A percentile compares a stretch with the other conserved stretches of the same genome.
Evolutionary conservation across 2,329 filamentous ascomycete species (phyloP).

Genomic region (Xylaria sp.): DNA sequence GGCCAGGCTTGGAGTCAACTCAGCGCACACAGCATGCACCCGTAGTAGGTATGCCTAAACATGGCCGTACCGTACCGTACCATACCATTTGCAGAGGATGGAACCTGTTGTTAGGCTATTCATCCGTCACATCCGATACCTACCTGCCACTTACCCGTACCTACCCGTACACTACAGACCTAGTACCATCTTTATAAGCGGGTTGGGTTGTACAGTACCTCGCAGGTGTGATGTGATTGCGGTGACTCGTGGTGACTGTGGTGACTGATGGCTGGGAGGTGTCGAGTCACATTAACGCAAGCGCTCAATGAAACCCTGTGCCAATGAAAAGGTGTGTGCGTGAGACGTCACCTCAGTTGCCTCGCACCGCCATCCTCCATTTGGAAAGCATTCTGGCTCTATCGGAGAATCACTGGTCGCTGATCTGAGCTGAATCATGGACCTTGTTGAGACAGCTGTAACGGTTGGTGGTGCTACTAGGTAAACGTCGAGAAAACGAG

Average conservation of each 20-base stretch:
- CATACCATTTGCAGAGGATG: background rate
- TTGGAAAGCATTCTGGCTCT: constrained; percentile 14
- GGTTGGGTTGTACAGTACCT: constrained; percentile 29
- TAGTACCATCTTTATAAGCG: background rate
- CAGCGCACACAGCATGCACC: too few relatives aligned
- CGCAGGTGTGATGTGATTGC: constrained; percentile 29
- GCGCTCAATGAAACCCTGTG: constrained; percentile 45
- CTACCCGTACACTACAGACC: too few relatives aligned
- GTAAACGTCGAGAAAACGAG: background rate
- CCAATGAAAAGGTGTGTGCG: constrained; percentile 27
- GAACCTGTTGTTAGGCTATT: background rate
- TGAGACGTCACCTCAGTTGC: constrained; percentile 39
- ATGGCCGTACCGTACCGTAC: too few relatives aligned
- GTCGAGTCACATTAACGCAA: constrained; percentile 39
- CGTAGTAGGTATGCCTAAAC: background rate
- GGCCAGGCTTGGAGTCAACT: background rate
- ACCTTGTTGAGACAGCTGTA: background rate
- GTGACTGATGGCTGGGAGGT: constrained; percentile 15
- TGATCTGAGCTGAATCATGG: constrained; percentile 18
- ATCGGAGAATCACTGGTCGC: constrained; percentile 16
- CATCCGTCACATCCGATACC: constrained; percentile 30
- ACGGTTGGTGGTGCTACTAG: background rate
- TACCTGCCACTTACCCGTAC: too few relatives aligned
- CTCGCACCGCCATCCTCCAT: constrained; percentile 22
- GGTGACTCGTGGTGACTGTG: constrained; percentile 25